Evolutionary conservation across 345 rosid genomes (phyloP).

Genomic region (Eutrema japonicum): DNA sequence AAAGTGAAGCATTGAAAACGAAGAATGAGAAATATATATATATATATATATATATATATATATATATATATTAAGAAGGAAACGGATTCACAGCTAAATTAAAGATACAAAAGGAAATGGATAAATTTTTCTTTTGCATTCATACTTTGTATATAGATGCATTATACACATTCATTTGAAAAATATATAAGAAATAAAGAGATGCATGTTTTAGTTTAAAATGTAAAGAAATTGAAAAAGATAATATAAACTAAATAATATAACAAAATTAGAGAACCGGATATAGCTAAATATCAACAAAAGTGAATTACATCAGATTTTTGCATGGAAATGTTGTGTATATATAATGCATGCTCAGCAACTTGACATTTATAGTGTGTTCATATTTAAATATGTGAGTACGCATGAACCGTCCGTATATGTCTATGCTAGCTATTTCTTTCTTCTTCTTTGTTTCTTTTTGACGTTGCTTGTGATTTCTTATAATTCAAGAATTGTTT

Average conservation of each 20-base stretch:
- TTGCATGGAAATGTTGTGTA: neutral
- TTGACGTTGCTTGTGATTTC: neutral
- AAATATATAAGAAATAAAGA: neutral
- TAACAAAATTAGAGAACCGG: neutral
- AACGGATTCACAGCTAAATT: neutral
- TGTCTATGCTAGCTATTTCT: neutral
- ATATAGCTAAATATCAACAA: neutral
- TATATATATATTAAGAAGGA: neutral
- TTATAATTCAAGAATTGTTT: neutral
- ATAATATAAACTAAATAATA: neutral
- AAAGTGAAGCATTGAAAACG: neutral
- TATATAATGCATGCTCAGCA: slow-evolving; percentile 11
- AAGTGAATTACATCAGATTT: neutral
- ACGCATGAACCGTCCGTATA: neutral
- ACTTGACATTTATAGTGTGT: neutral
- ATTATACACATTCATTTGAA: slow-evolving; percentile 1
- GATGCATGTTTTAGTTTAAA: neutral
- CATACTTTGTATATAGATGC: neutral
- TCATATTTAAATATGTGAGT: slow-evolving; percentile 16
- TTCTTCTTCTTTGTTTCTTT: neutral
- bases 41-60: no score
- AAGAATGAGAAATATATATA: neutral
- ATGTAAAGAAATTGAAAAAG: neutral
- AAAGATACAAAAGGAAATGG: neutral
- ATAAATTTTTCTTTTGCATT: neutral